Conservation (phyloP, 176 grass and related monocot genomes). For the Luzula sylvatica region DNA sequence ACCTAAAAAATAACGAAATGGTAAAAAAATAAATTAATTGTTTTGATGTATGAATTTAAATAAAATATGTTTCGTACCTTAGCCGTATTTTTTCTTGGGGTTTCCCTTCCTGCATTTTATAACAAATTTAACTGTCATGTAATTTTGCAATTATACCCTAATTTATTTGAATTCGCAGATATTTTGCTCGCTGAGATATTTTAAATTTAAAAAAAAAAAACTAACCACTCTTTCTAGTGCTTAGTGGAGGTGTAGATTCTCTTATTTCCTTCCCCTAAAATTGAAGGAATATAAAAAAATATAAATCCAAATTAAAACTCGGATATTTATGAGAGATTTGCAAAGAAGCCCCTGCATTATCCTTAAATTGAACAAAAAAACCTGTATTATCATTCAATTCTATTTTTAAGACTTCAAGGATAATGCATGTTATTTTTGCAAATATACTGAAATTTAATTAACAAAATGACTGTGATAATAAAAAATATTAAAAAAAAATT, state of each 20-base stretch:
- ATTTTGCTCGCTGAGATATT: neutral
- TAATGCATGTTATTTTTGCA: too few relatives aligned
- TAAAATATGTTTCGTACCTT: conserved; percentile 24
- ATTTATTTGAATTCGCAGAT: conserved; percentile 1
- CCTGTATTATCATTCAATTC: too few relatives aligned
- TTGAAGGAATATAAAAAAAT: neutral
- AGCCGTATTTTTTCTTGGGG: conserved; percentile 28
- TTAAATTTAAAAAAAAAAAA: neutral
- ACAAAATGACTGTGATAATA: too few relatives aligned
- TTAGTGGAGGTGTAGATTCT: conserved; percentile 17
- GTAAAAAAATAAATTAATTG: conserved; percentile 1
- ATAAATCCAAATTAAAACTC: too few relatives aligned
- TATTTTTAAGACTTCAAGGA: too few relatives aligned
- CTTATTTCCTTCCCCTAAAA: conserved; percentile 26
- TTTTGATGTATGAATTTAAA: neutral
- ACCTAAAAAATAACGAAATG: conserved; percentile 25
- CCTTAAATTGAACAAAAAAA: too few relatives aligned
- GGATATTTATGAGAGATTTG: too few relatives aligned
- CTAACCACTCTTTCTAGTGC: conserved; percentile 53
- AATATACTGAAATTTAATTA: too few relatives aligned
- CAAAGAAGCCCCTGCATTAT: too few relatives aligned
- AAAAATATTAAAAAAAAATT: conserved; percentile 9
- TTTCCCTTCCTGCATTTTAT: conserved; percentile 30
- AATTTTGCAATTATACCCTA: conserved; percentile 4
- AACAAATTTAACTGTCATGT: conserved; percentile 11